phyloP scores from a whole-genome alignment of 306 rosid genomes.

The Vigna unguiculata region DNA sequence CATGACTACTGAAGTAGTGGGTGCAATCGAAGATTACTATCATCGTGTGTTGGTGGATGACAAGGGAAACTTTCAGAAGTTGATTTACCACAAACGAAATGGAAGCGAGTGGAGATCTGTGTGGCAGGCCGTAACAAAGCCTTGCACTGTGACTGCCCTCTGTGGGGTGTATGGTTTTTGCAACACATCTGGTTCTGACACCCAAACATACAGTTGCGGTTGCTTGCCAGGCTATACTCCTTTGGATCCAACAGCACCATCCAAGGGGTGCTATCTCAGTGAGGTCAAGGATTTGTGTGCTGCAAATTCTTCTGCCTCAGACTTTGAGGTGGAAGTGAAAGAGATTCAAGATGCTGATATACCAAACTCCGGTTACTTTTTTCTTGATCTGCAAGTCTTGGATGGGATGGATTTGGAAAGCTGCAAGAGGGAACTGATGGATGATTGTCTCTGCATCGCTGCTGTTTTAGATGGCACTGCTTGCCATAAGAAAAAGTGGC shows the following conservation, averaged over 20 bases:
- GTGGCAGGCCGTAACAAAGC: slow-evolving; percentile 44
- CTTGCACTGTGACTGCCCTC: slow-evolving; percentile 48
- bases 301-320: slow-evolving; percentile 30
- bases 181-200: slow-evolving; percentile 43
- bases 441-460: slow-evolving; percentile 50
- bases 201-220: slow-evolving; percentile 15
- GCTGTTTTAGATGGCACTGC: background rate
- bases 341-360: slow-evolving; percentile 36
- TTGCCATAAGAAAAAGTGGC: slow-evolving; percentile 51
- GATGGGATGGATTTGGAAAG: background rate
- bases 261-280: slow-evolving; percentile 53
- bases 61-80: slow-evolving; percentile 47
- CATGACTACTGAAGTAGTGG: background rate
- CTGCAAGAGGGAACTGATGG: slow-evolving; percentile 46
- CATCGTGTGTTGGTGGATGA: slow-evolving; percentile 44
- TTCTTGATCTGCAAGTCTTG: slow-evolving; percentile 26
- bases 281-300: slow-evolving; percentile 48
- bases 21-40: slow-evolving; percentile 40
- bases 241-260: slow-evolving; percentile 45
- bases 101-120: slow-evolving; percentile 25
- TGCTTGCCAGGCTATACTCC: slow-evolving; percentile 52
- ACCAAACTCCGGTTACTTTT: background rate
- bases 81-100: slow-evolving; percentile 18
- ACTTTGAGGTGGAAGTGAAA: slow-evolving; percentile 16
- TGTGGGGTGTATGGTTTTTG: slow-evolving; percentile 58